phyloP scores from a whole-genome alignment of 1,139 yeast genomes.

The Hanseniaspora sp. region DNA sequence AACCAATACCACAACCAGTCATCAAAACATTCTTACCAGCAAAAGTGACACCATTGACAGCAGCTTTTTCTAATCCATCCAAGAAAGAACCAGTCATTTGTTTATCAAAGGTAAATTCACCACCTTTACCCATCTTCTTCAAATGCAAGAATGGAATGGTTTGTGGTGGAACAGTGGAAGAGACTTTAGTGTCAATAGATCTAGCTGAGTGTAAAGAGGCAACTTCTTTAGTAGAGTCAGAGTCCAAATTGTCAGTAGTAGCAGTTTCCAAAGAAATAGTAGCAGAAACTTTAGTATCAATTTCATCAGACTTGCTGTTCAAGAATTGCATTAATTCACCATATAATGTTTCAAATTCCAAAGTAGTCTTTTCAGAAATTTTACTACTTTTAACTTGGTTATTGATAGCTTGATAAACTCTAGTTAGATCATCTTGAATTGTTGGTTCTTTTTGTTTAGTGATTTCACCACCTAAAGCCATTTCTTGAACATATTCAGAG shows the following conservation, averaged over 20 bases:
- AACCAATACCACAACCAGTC: conserved; percentile 98
- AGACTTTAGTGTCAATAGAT: conserved; percentile 60
- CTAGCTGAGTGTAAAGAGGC: conserved; percentile 70
- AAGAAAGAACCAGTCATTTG: conserved; percentile 65
- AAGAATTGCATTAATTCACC: conserved; percentile 66
- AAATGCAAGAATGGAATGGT: conserved; percentile 92
- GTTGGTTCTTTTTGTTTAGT: conserved; percentile 59
- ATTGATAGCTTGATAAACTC: conserved; percentile 70
- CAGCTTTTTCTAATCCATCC: conserved; percentile 86
- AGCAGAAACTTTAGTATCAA: conserved; percentile 37
- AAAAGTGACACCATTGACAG: conserved; percentile 83
- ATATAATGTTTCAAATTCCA: conserved; percentile 72
- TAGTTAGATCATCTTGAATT: conserved; percentile 68
- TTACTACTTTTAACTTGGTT: conserved; percentile 42
- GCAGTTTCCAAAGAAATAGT: conserved; percentile 30
- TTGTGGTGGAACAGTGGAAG: conserved; percentile 63
- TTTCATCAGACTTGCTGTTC: conserved; percentile 50
- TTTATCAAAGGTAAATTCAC: conserved; percentile 77
- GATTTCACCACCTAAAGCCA: conserved; percentile 89
- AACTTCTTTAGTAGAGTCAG: conserved; percentile 64
- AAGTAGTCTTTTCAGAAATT: conserved; percentile 48
- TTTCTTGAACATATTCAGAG: conserved; percentile 89
- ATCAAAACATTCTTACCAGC: conserved; percentile 79
- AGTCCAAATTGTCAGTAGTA: conserved; percentile 39
- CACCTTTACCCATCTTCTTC: conserved; percentile 61